Conservation (phyloP, 2,329 filamentous ascomycete species). For the Colletotrichum musicola region DNA sequence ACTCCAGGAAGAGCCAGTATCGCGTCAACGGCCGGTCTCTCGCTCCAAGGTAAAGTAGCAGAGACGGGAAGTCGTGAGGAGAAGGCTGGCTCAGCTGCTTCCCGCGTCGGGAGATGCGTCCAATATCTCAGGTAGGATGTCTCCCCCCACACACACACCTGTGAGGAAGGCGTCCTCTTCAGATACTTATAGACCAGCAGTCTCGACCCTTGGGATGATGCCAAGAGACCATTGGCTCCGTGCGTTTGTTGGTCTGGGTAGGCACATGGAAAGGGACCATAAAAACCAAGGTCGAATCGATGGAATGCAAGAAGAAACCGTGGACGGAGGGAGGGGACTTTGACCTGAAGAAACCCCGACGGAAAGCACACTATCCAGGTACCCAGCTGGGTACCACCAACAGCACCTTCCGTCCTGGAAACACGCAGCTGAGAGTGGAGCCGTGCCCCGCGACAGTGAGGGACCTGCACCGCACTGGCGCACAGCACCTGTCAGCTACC, state of each 20-base stretch:
- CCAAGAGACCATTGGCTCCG: slow-evolving; percentile 2
- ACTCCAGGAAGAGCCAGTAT: background rate
- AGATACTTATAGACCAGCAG: slow-evolving; percentile 16
- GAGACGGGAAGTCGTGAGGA: too few relatives aligned
- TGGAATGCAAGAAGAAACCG: too few relatives aligned
- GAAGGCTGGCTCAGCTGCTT: slow-evolving; percentile 12
- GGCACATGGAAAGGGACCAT: background rate
- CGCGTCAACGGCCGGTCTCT: too few relatives aligned
- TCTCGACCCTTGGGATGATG: background rate
- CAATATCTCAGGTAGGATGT: background rate
- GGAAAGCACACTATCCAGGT: background rate
- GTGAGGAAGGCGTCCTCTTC: background rate
- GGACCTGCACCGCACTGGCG: background rate
- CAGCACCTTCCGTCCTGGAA: slow-evolving; percentile 7
- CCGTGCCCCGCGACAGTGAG: slow-evolving; percentile 8
- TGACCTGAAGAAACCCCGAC: slow-evolving; percentile 1
- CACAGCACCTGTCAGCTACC: background rate
- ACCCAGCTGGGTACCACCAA: background rate
- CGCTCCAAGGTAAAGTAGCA: background rate
- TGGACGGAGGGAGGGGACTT: background rate
- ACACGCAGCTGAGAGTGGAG: background rate
- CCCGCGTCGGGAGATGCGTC: slow-evolving; percentile 10
- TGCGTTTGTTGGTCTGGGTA: background rate
- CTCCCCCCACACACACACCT: slow-evolving; percentile 33
- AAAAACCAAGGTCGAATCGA: too few relatives aligned